Evolutionary conservation across 768 basidiomycete genomes (phyloP).

Genomic region (Nidularia pulvinata): DNA sequence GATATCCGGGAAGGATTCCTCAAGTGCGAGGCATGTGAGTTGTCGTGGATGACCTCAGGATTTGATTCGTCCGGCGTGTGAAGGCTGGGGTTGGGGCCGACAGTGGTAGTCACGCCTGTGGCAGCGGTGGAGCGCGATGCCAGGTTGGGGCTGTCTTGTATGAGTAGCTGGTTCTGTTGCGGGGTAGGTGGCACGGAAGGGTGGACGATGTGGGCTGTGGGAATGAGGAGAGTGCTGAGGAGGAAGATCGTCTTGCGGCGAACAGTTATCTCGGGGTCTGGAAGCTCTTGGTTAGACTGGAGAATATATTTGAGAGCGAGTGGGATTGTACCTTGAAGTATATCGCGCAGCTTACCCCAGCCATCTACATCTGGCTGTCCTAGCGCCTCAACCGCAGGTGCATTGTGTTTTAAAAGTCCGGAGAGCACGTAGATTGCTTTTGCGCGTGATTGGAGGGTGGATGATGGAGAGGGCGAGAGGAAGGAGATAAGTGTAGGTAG

Average conservation of each 20-base stretch:
- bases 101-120: conserved; percentile 3
- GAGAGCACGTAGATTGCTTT: conserved; percentile 86
- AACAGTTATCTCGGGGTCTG: conserved; percentile 78
- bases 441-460: conserved; percentile 58
- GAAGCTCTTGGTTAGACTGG: neutral
- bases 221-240: conserved; percentile 67
- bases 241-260: conserved; percentile 83
- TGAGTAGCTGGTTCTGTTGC: neutral
- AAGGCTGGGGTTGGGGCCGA: conserved; percentile 10
- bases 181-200: conserved; percentile 13
- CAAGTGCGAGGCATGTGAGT: conserved; percentile 70
- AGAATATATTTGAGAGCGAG: neutral
- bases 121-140: conserved; percentile 6
- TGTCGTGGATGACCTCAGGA: conserved; percentile 52
- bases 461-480: conserved; percentile 48
- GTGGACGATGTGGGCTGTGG: conserved; percentile 21
- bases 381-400: conserved; percentile 59
- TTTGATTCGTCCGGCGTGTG: conserved; percentile 10
- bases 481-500: conserved; percentile 63
- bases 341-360: conserved; percentile 60
- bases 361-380: conserved; percentile 46
- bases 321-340: conserved; percentile 53
- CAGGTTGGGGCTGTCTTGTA: neutral
- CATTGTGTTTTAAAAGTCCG: conserved; percentile 77
- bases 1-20: conserved; percentile 50